These are phyloP conservation scores for Lachnellula hyalina DNA, from an alignment of 2,329 filamentous ascomycete genomes.

Conservation along the genomic window DNA sequence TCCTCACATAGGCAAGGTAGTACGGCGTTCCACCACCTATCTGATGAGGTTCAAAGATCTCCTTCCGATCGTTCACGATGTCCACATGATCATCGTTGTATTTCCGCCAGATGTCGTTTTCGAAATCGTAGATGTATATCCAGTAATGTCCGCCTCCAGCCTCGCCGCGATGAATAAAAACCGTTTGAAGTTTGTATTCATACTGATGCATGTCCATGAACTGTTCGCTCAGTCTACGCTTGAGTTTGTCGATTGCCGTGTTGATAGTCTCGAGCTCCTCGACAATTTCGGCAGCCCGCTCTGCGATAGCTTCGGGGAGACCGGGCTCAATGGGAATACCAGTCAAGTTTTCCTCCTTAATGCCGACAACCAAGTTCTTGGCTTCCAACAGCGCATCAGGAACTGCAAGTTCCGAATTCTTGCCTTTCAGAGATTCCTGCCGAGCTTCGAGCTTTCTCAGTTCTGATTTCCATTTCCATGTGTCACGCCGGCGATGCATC, in stretches of 20 bases:
- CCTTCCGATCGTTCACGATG: constrained; percentile 55
- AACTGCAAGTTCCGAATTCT: constrained; percentile 23
- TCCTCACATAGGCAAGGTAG: constrained; percentile 77
- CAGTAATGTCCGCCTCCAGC: constrained; percentile 84
- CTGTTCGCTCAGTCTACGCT: constrained; percentile 39
- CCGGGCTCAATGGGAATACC: constrained; percentile 38
- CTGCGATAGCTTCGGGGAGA: constrained; percentile 39
- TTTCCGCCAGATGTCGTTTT: constrained; percentile 74
- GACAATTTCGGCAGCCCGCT: constrained; percentile 39
- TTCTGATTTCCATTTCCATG: constrained; percentile 69
- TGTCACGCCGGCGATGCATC: constrained; percentile 58
- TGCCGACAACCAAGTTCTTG: constrained; percentile 38
- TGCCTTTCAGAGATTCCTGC: constrained; percentile 24
- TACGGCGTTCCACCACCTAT: constrained; percentile 68
- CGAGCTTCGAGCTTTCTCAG: constrained; percentile 49
- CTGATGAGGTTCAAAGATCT: constrained; percentile 65
- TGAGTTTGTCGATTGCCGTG: constrained; percentile 42
- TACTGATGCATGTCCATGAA: constrained; percentile 61
- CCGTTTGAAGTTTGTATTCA: constrained; percentile 79
- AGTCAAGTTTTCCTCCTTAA: constrained; percentile 38
- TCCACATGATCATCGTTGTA: constrained; percentile 88
- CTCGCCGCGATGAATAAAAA: constrained; percentile 81
- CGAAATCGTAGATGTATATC: constrained; percentile 82
- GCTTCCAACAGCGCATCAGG: constrained; percentile 25
- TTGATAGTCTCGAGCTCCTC: constrained; percentile 41